Evolutionary conservation across 2,329 filamentous ascomycete species (phyloP), one percentile per base, ranked within the genome.

Genomic region (Neofusicoccum cordaticola): DNA sequence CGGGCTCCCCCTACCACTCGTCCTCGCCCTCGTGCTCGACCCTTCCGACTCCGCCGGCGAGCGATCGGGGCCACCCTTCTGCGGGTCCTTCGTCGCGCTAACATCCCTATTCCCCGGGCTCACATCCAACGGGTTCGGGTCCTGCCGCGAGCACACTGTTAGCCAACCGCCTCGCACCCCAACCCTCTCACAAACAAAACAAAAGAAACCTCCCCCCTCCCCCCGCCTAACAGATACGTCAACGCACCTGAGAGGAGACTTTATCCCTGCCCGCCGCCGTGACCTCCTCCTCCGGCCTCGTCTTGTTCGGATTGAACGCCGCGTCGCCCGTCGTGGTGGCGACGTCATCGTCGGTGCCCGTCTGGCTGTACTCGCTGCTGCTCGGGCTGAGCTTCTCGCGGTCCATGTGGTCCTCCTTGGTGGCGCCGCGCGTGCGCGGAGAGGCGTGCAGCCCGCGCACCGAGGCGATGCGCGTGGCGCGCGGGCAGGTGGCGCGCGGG

Each of bases 291-390:
- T 92, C 88, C 0, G 92, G 92, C 19, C 82, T 79, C 31, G 90
- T 93, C 74, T 85, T 86, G 63, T 82, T 77, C 0, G 88, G 86
- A 73, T 92, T 84, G 76, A 91, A 96, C 0, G 92, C 89, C 0
- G 88, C 84, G 47, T 88, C 82, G 3, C 80, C 74, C 64, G 84
- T 80, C 35, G 83, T 79, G 0, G 83, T 79, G 0, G 84, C 82
- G 0, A 88, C 83, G 12, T 79, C 78, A 48, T 88, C 80, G 68
- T 88, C 91, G 0, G 85, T 86, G 3, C 86, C 90, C 57, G 86
- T 87, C 72, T 89, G 86, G 65, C 86, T 86, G 77, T 88, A 86
- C 73, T 96, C 91, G 62, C 84, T 86, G 2, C 84, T 78, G 39
- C 85, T 82, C 0, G 90, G 87, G 65, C 89, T 85, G 39, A 96